These are phyloP conservation scores for Saturnispora dispora DNA, from an alignment of 805 yeast genomes.

Conservation along the genomic window DNA sequence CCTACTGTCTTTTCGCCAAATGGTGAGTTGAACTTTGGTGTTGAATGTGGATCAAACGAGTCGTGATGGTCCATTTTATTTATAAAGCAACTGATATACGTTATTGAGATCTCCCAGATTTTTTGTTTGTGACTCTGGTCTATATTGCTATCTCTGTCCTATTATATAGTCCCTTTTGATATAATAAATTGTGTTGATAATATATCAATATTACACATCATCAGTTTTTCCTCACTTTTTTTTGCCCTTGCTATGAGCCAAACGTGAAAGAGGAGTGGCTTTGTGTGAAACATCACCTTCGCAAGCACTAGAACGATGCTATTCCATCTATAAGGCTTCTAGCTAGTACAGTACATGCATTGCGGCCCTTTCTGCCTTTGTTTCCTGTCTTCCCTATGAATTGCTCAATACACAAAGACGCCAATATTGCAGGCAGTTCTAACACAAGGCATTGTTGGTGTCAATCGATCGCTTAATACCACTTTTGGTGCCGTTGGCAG, in stretches of 20 bases:
- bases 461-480: background rate
- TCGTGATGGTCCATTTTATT: conserved; percentile 5
- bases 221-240: background rate
- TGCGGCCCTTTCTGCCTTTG: too few species aligned
- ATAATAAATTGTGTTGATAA: background rate
- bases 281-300: too few species aligned
- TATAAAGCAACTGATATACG: background rate
- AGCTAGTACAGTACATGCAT: too few species aligned
- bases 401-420: too few species aligned
- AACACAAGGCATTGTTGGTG: background rate
- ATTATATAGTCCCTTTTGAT: background rate
- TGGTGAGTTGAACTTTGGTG: background rate
- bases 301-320: too few species aligned
- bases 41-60: conserved; percentile 7
- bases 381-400: too few species aligned
- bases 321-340: too few species aligned
- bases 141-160: background rate
- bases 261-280: background rate
- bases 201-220: background rate
- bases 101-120: background rate
- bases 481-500: background rate
- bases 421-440: too few species aligned
- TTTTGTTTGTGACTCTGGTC: background rate
- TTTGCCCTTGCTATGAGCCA: background rate
- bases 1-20: conserved; percentile 1